phyloP scores from a whole-genome alignment of 2,329 filamentous ascomycete genomes.

The Fusarium lyarnte region DNA sequence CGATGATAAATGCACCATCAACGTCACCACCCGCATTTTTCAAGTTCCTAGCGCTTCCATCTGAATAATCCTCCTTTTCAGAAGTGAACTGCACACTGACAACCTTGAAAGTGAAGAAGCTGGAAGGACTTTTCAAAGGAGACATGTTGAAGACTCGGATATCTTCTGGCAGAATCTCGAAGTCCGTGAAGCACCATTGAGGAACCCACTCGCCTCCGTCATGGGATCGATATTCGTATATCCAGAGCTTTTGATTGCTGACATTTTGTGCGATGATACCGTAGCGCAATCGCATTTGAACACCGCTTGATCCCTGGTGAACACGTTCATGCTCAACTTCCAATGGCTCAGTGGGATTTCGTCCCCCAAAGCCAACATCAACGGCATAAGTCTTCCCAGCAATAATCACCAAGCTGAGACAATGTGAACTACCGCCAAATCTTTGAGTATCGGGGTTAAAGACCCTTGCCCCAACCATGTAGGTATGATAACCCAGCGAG shows the following conservation, averaged over 20 bases:
- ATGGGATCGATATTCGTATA: conserved; percentile 19
- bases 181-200: conserved; percentile 24
- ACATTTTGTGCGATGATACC: conserved; percentile 5
- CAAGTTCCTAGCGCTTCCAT: background rate
- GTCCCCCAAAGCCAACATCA: conserved; percentile 20
- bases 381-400: conserved; percentile 1
- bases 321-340: background rate
- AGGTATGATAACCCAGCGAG: background rate
- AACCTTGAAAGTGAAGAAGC: conserved; percentile 27
- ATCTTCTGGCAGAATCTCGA: conserved; percentile 18
- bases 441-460: background rate
- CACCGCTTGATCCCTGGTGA: background rate
- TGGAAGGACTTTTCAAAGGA: conserved; percentile 17
- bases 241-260: conserved; percentile 12
- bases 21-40: background rate
- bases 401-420: conserved; percentile 14
- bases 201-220: conserved; percentile 1
- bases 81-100: conserved; percentile 21
- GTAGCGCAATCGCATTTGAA: conserved; percentile 2
- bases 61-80: background rate
- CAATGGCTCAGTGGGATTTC: background rate
- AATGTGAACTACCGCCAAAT: conserved; percentile 5
- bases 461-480: conserved; percentile 12
- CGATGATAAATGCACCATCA: conserved; percentile 16
- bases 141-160: conserved; percentile 27